Base-by-base conservation (phyloP, 2,329 filamentous ascomycete species). In the Phoma sp. region DNA sequence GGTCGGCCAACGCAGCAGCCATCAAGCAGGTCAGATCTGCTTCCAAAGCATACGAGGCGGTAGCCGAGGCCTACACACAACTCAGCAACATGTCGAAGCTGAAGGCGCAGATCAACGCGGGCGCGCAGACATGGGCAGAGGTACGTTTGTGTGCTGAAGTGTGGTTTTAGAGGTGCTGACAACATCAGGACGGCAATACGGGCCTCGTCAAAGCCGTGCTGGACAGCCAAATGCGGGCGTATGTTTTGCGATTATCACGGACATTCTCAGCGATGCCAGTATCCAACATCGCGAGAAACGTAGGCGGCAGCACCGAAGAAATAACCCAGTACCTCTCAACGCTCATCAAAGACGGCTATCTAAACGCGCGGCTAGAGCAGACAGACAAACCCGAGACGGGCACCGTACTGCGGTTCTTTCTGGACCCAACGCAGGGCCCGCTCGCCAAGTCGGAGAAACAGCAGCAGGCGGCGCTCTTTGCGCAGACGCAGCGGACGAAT, bases 221-320 rank as follows among this genome's bases (percentile, higher is more conserved):
- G 35, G 78, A 83, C 19, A 86, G 89, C 9, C 91, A 93, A 70
- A 86, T 90, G 63, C 86, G 87, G 65, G 92, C 89, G 78, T 87
- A 90, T 56, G 85, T 98, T 53, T 80, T 88, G 31, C 86, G 86
- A 55, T 81, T 98, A 24, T 86, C 88, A 39, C 83, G 85, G 47
- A 87, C 91, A 3, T 97, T 94, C 69, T 82, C 83, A 29, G 84
- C 86, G 6, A 77, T 88, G 31, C 82, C 84, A 4, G 76, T 88
- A 9, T 74, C 78, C 5, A 81, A 82, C 43, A 81, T 87, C 25
- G 77, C 83, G 0, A 74, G 74, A 25, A 79, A 81, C 17, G 72
- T 88, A 22, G 78, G 80, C 8, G 75, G 79, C 15, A 75, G 80
- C n/a, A 68, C 79, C 0, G 78, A 83, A 4, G 80, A 80, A 32